Evolutionary conservation across 768 basidiomycete species (phyloP).

Genomic region (Auriscalpium microsporum): DNA sequence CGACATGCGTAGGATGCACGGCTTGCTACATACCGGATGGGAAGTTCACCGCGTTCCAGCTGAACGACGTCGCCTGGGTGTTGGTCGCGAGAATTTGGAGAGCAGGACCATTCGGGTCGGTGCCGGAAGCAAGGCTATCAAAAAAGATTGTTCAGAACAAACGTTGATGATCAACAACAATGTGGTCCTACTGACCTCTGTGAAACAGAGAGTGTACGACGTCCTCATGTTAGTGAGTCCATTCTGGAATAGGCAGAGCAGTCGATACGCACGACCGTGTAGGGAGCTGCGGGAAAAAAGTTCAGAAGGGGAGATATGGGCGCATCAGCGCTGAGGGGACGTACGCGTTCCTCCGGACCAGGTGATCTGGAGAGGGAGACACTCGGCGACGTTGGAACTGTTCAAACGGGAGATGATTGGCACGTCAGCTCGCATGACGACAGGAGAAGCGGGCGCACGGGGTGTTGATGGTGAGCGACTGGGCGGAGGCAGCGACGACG

Average conservation of each 20-base stretch:
- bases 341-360: conserved; percentile 53
- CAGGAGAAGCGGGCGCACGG: conserved; percentile 42
- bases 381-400: conserved; percentile 43
- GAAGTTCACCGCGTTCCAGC: conserved; percentile 46
- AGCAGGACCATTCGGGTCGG: conserved; percentile 33
- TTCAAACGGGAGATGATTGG: background rate
- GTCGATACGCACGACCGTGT: conserved; percentile 46
- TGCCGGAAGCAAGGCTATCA: conserved; percentile 47
- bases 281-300: conserved; percentile 39
- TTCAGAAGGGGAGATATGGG: background rate
- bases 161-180: no score
- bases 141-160: background rate
- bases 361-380: conserved; percentile 44
- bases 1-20: background rate
- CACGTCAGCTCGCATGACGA: background rate
- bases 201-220: background rate
- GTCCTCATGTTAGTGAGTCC: background rate
- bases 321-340: conserved; percentile 17
- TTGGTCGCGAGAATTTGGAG: conserved; percentile 39
- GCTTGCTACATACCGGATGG: conserved; percentile 30
- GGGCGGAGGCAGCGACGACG: conserved; percentile 35
- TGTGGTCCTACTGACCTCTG: conserved; percentile 30
- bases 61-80: conserved; percentile 29
- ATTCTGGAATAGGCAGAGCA: background rate
- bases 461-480: conserved; percentile 51